Evolutionary conservation across 179 eudicot genomes (phyloP).

Genomic region (Corrigiola litoralis): DNA sequence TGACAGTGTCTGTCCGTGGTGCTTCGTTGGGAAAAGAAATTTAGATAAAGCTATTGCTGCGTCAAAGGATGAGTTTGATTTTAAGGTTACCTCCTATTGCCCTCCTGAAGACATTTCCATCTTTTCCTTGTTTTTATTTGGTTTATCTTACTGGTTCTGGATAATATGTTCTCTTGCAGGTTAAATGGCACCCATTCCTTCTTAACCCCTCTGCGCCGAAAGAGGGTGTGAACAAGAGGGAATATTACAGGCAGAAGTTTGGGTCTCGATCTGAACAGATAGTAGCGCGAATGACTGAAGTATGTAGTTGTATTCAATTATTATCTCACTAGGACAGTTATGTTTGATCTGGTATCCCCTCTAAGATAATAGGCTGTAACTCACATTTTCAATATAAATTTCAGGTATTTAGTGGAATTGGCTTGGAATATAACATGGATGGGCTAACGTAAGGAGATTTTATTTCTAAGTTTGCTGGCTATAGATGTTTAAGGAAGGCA

Average conservation of each 20-base stretch:
- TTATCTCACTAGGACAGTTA: background rate
- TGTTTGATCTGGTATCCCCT: background rate
- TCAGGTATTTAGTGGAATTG: conserved; percentile 70
- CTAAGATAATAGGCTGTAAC: background rate
- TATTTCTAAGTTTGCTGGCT: background rate
- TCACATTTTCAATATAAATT: conserved; percentile 1
- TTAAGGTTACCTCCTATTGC: conserved; percentile 44
- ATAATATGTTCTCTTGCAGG: conserved; percentile 31
- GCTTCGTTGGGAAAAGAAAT: conserved; percentile 87
- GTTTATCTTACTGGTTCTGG: background rate
- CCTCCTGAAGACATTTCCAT: background rate
- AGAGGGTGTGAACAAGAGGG: conserved; percentile 76
- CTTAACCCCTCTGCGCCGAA: conserved; percentile 74
- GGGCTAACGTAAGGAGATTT: conserved; percentile 72
- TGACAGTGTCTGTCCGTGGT: conserved; percentile 96
- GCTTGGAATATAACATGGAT: conserved; percentile 55
- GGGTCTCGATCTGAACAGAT: conserved; percentile 55
- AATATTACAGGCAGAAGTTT: conserved; percentile 51
- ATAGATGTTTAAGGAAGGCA: background rate
- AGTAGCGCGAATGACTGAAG: conserved; percentile 61
- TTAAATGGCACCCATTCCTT: conserved; percentile 80
- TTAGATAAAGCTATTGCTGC: conserved; percentile 76
- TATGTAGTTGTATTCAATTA: conserved; percentile 11
- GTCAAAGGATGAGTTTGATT: conserved; percentile 54
- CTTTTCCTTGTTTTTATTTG: background rate